phyloP scores from a whole-genome alignment of 768 basidiomycete species.

The Megacollybia marginata region DNA sequence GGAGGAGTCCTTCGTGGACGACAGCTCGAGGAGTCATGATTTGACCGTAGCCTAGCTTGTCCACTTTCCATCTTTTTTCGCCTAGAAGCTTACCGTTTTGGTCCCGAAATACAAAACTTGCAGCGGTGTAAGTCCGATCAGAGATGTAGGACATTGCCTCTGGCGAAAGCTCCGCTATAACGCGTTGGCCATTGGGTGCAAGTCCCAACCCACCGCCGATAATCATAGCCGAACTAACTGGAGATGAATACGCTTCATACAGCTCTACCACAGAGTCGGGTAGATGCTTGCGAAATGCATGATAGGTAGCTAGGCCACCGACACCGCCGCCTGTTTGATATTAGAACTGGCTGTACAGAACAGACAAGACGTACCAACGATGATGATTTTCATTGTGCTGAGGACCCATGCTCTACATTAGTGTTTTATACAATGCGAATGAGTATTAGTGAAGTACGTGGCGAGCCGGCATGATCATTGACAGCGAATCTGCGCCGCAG shows the following conservation, averaged over 20 bases:
- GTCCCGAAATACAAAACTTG: slow-evolving; percentile 20
- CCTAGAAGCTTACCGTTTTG: slow-evolving; percentile 29
- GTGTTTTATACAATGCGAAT: no score
- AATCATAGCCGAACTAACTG: slow-evolving; percentile 8
- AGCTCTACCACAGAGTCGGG: slow-evolving; percentile 18
- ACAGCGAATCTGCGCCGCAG: no score
- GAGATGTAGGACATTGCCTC: slow-evolving; percentile 23
- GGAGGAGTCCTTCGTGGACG: slow-evolving; percentile 26
- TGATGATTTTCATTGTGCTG: no score
- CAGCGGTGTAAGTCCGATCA: slow-evolving; percentile 13
- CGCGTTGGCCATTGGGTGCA: slow-evolving; percentile 31
- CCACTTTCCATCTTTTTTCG: slow-evolving; percentile 16
- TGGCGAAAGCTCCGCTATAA: slow-evolving; percentile 21
- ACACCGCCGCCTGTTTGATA: slow-evolving; percentile 9
- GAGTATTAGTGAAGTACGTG: no score
- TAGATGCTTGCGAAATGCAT: slow-evolving; percentile 22
- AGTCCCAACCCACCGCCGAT: slow-evolving; percentile 31
- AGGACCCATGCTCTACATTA: no score
- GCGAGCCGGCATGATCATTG: no score
- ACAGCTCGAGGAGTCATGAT: slow-evolving; percentile 25
- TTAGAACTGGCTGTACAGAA: no score
- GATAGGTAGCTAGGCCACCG: slow-evolving; percentile 13
- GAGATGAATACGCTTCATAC: slow-evolving; percentile 22
- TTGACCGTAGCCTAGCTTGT: slow-evolving; percentile 24
- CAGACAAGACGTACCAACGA: no score